phyloP scores from a whole-genome alignment of 306 rosid genomes.

The Castanea crenata region DNA sequence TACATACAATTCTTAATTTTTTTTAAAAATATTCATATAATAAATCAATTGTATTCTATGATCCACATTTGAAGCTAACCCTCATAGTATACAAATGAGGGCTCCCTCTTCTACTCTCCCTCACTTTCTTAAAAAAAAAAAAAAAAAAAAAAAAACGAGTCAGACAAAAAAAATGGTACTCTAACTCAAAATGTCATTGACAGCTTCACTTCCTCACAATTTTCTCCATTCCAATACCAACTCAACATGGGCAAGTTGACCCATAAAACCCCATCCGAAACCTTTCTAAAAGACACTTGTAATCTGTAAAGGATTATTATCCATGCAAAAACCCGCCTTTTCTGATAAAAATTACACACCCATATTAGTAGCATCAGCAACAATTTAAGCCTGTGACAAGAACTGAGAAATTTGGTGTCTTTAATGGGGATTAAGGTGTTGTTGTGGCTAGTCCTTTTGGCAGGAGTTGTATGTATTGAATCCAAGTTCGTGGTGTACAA shows the following conservation, averaged over 20 bases:
- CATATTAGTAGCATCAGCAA: neutral
- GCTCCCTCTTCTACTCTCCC: too few relatives aligned
- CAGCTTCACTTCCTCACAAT: too few relatives aligned
- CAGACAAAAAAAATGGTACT: too few relatives aligned
- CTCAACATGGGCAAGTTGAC: neutral
- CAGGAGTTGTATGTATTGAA: neutral
- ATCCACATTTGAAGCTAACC: too few relatives aligned
- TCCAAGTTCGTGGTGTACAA: slow-evolving; percentile 40
- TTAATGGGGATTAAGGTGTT: slow-evolving; percentile 4
- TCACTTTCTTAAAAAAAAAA: too few relatives aligned
- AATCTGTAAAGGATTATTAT: neutral
- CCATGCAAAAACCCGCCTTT: neutral
- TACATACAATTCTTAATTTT: too few relatives aligned
- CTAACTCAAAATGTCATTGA: too few relatives aligned
- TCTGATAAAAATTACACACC: neutral
- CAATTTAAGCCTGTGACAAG: neutral
- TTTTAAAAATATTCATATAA: too few relatives aligned
- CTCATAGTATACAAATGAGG: too few relatives aligned
- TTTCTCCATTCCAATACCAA: neutral
- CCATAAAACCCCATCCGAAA: neutral
- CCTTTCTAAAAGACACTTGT: neutral
- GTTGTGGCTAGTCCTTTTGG: neutral
- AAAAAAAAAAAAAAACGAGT: too few relatives aligned
- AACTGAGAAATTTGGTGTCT: neutral
- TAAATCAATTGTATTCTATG: too few relatives aligned